phyloP scores from a whole-genome alignment of 495 filamentous ascomycete genomes.

The Penicillium lagena region DNA sequence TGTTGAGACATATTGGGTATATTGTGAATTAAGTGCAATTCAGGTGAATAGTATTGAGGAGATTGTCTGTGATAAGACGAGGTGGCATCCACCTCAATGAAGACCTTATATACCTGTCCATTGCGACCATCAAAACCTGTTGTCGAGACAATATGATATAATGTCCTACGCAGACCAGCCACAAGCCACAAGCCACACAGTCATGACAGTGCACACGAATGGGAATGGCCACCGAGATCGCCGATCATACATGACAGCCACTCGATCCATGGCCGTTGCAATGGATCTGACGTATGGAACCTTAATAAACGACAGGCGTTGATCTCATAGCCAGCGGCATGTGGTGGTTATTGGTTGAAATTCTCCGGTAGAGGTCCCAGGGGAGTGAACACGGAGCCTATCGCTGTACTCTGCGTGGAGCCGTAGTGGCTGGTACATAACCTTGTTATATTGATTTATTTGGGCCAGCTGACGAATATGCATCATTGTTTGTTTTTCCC shows the following conservation, averaged over 20 bases:
- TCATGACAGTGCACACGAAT: not conserved
- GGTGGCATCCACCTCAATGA: no score
- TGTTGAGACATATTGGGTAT: conserved; percentile 8
- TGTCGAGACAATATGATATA: conserved; percentile 14
- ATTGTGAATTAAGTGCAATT: no score
- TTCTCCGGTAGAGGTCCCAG: not conserved
- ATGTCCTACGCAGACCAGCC: not conserved
- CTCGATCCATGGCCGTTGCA: not conserved
- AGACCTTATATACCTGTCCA: no score
- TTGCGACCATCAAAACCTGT: conserved; percentile 3
- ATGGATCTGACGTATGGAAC: conserved; percentile 10
- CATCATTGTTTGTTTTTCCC: not conserved
- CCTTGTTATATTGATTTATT: conserved; percentile 1
- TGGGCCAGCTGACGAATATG: not conserved
- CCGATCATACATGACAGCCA: not conserved
- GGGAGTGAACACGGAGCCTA: no score
- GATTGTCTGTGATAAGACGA: no score
- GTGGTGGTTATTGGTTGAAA: conserved; percentile 7
- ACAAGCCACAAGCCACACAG: conserved; percentile 9
- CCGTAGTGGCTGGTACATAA: no score
- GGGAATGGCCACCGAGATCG: no score
- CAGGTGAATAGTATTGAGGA: no score
- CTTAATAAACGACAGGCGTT: not conserved
- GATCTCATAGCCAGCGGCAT: not conserved
- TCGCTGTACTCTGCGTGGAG: no score